Base-by-base conservation (phyloP, 2,329 filamentous ascomycete species). In the Xylariales sp. region DNA sequence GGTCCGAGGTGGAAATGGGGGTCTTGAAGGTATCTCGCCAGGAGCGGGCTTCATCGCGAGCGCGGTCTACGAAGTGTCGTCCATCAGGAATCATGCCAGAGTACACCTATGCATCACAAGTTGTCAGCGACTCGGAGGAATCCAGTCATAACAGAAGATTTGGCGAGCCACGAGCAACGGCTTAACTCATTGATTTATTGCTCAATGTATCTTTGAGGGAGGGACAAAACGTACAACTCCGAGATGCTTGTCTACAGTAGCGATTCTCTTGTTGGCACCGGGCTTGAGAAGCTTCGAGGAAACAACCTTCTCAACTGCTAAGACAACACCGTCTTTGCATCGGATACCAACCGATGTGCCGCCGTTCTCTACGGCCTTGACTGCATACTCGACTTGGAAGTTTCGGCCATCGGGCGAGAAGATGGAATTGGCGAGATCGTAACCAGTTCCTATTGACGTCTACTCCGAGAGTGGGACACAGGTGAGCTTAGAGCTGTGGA, bases 401-500 rank as follows among this genome's bases (percentile, higher is more conserved):
- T 98, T 98, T 55, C 93, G 87, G 61, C 93, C 93, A 71, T 98
- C 93, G 51, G 93, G 93, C 33, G 93, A 97, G 77, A 97, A 98
- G 74, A 97, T 94, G 60, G 93, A 97, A 79, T 98, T 98, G 64
- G 88, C 88, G 57, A 98, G 85, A 81, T 98, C 93, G 73, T 98
- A 98, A 61, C 93, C 93, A 58, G 93, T 98, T 62, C 93, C 93
- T 85, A 98, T 98, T 61, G 93, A 98, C 60, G 93, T 98, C 93
- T 37, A n/a, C 25, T 19, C n/a, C 16, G 20, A 34, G 12, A 33
- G 16, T 6, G 15, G 32, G 17, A 34, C 19, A 25, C 23, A 25
- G 8, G 23, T 24, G 27, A 38, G 28, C 27, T 23, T 16, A n/a
- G 27, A 10, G 25, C 16, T 31, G 28, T 17, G 19, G 14, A 38